These are phyloP conservation scores for Aspergillus bertholletiae DNA, from an alignment of 495 filamentous ascomycete species.

Conservation along the genomic window DNA sequence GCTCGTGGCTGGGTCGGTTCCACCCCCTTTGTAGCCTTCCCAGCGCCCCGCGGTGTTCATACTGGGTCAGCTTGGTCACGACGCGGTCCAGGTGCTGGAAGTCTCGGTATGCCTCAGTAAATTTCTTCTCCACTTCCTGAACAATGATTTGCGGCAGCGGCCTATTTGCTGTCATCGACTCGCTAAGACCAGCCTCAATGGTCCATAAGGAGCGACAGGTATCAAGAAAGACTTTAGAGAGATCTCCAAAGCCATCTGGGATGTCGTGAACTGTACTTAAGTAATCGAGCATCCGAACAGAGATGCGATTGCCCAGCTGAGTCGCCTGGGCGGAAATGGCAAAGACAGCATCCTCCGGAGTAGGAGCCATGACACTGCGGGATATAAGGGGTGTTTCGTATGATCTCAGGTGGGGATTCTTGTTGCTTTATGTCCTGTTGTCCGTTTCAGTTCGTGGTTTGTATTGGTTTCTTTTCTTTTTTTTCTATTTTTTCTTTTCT, in stretches of 20 bases:
- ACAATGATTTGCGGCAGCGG: slow-evolving; percentile 44
- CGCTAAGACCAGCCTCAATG: slow-evolving; percentile 47
- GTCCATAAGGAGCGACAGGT: slow-evolving; percentile 49
- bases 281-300: slow-evolving; percentile 55
- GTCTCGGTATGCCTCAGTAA: slow-evolving; percentile 39
- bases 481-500: too few species aligned
- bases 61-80: slow-evolving; percentile 43
- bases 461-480: too few species aligned
- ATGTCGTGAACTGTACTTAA: slow-evolving; percentile 43
- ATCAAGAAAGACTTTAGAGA: slow-evolving; percentile 50
- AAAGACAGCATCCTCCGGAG: slow-evolving; percentile 18
- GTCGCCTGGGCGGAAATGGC: slow-evolving; percentile 22
- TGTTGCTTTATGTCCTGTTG: neutral
- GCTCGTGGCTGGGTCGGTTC: slow-evolving; percentile 26
- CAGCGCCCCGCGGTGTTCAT: slow-evolving; percentile 44
- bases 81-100: slow-evolving; percentile 50
- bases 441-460: too few species aligned
- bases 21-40: slow-evolving; percentile 48
- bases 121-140: slow-evolving; percentile 48
- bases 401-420: neutral
- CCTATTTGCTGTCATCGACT: slow-evolving; percentile 29
- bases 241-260: slow-evolving; percentile 41
- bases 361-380: slow-evolving; percentile 2
- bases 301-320: slow-evolving; percentile 44
- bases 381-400: neutral